These are phyloP conservation scores for Pseudocercospora macadamiae DNA, from an alignment of 2,329 filamentous ascomycete genomes.

Conservation along the genomic window DNA sequence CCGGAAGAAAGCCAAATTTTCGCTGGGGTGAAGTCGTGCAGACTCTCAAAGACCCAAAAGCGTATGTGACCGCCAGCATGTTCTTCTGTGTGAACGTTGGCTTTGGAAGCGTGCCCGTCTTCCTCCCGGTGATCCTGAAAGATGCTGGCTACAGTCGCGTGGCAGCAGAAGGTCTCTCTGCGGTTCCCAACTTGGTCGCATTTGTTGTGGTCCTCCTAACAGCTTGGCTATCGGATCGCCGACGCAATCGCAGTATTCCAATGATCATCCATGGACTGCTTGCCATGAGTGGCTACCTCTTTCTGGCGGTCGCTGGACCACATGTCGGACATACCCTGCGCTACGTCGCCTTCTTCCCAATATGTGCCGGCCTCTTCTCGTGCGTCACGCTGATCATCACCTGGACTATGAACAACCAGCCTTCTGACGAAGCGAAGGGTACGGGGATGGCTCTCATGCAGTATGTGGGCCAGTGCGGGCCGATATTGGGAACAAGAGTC, in stretches of 20 bases:
- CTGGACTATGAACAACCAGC: slow-evolving; percentile 87
- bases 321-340: slow-evolving; percentile 46
- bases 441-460: slow-evolving; percentile 81
- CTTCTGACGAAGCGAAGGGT: slow-evolving; percentile 68
- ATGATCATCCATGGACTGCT: slow-evolving; percentile 70
- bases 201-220: slow-evolving; percentile 74
- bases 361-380: slow-evolving; percentile 78
- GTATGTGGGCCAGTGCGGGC: slow-evolving; percentile 77
- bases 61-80: slow-evolving; percentile 77
- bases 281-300: slow-evolving; percentile 58
- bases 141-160: slow-evolving; percentile 71
- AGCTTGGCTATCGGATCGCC: slow-evolving; percentile 71
- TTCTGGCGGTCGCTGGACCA: slow-evolving; percentile 48
- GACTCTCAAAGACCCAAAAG: slow-evolving; percentile 66
- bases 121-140: slow-evolving; percentile 66
- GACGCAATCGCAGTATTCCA: slow-evolving; percentile 64
- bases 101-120: slow-evolving; percentile 85
- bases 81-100: slow-evolving; percentile 88
- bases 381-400: slow-evolving; percentile 83
- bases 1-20: slow-evolving; percentile 32
- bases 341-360: slow-evolving; percentile 78
- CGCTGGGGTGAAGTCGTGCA: slow-evolving; percentile 60
- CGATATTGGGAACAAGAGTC: slow-evolving; percentile 60
- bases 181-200: slow-evolving; percentile 77
- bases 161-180: slow-evolving; percentile 74